Percentiles rank a stretch among this genome's conserved stretches.
Evolutionary conservation across 768 basidiomycete genomes (phyloP).

Genomic region (Lactarius deliciosus): DNA sequence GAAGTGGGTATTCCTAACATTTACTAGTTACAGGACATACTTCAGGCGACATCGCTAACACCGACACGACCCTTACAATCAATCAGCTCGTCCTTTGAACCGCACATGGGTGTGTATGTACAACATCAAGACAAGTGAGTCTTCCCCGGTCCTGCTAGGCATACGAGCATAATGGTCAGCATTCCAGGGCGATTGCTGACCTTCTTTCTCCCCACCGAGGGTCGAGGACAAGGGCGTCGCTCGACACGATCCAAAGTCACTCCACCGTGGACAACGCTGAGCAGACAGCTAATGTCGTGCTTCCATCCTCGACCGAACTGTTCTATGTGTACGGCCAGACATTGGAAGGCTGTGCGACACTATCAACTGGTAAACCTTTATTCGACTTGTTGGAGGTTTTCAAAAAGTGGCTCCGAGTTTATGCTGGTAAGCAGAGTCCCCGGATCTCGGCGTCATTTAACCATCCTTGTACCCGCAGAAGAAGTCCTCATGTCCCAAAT

Average conservation of each 20-base stretch:
- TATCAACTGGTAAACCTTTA: slow-evolving; percentile 81
- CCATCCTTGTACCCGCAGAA: slow-evolving; percentile 50
- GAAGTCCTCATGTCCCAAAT: slow-evolving; percentile 76
- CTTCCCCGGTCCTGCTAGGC: slow-evolving; percentile 7
- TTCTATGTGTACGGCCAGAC: slow-evolving; percentile 98
- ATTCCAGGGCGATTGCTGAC: slow-evolving; percentile 73
- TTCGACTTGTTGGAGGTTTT: slow-evolving; percentile 79
- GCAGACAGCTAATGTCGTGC: slow-evolving; percentile 58
- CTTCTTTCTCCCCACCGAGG: slow-evolving; percentile 85
- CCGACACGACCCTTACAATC: slow-evolving; percentile 55
- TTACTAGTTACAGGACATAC: slow-evolving; percentile 61
- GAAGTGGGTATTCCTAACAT: slow-evolving; percentile 1
- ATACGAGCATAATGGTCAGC: slow-evolving; percentile 7
- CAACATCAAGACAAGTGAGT: slow-evolving; percentile 92
- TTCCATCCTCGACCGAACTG: slow-evolving; percentile 92
- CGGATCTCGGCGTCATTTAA: slow-evolving; percentile 2
- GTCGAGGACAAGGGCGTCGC: slow-evolving; percentile 58
- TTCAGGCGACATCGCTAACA: slow-evolving; percentile 50
- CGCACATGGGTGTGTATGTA: slow-evolving; percentile 89
- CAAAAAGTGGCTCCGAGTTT: slow-evolving; percentile 92
- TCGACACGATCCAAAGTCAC: slow-evolving; percentile 51
- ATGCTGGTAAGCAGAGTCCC: slow-evolving; percentile 64
- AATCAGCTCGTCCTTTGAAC: slow-evolving; percentile 89
- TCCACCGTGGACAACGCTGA: slow-evolving; percentile 45
- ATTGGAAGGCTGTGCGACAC: slow-evolving; percentile 88